phyloP scores from a whole-genome alignment of 768 basidiomycete species.

The Cystofilobasidium bisporidii region DNA sequence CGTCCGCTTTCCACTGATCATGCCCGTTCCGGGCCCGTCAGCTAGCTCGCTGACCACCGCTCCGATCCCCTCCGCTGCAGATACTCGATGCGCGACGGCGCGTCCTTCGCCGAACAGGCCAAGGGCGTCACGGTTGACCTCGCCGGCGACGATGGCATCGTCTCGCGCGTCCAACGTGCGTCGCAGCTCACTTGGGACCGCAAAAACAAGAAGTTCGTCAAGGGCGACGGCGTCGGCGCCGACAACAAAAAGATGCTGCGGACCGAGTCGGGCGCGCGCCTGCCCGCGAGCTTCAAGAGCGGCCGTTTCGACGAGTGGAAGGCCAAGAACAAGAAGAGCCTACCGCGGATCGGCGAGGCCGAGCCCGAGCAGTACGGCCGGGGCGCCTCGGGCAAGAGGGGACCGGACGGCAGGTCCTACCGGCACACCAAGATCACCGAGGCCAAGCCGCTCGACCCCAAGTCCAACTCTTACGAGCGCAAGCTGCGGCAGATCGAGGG shows the following conservation, averaged over 20 bases:
- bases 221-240: slow-evolving; percentile 71
- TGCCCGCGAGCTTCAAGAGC: slow-evolving; percentile 85
- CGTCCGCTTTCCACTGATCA: slow-evolving; percentile 32
- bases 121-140: slow-evolving; percentile 71
- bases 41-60: slow-evolving; percentile 20
- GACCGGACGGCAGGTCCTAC: slow-evolving; percentile 53
- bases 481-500: slow-evolving; percentile 58
- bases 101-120: slow-evolving; percentile 75
- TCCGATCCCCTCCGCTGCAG: slow-evolving; percentile 42
- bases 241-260: slow-evolving; percentile 90
- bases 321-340: slow-evolving; percentile 56
- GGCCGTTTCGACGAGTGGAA: slow-evolving; percentile 96
- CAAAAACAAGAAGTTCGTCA: slow-evolving; percentile 87
- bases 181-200: slow-evolving; percentile 81
- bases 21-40: background rate
- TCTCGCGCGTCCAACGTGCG: slow-evolving; percentile 43
- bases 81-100: slow-evolving; percentile 81
- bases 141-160: slow-evolving; percentile 60
- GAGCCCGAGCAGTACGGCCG: slow-evolving; percentile 48
- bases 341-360: slow-evolving; percentile 74
- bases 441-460: slow-evolving; percentile 69
- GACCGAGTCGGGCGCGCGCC: slow-evolving; percentile 79
- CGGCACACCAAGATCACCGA: slow-evolving; percentile 57
- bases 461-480: slow-evolving; percentile 61
- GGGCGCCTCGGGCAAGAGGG: slow-evolving; percentile 9